Percentiles rank a stretch among this genome's conserved stretches.
These are phyloP conservation scores for Debaryomyces sp. DNA, from an alignment of 1,139 yeast species.

Conservation along the genomic window DNA sequence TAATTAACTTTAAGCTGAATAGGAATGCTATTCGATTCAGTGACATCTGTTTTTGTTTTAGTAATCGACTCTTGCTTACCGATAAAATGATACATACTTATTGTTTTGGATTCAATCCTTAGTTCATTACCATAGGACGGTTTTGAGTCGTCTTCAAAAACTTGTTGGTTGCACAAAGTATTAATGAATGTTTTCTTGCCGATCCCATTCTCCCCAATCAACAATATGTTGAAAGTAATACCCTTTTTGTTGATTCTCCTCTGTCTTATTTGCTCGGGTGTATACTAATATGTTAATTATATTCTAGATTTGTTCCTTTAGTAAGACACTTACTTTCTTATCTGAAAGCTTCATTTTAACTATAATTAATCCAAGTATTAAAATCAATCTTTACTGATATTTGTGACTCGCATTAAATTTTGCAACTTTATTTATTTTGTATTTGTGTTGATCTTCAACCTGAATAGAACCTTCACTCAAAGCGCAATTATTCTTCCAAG, in stretches of 20 bases:
- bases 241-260: constrained; percentile 22
- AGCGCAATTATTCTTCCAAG: too few species aligned
- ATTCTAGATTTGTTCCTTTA: neutral
- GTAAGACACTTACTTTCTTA: neutral
- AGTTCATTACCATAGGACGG: constrained; percentile 9
- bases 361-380: neutral
- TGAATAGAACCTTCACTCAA: neutral
- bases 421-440: neutral
- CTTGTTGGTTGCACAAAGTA: constrained; percentile 28
- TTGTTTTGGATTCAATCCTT: constrained; percentile 15
- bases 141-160: constrained; percentile 13
- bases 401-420: neutral
- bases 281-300: constrained; percentile 11
- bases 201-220: constrained; percentile 38
- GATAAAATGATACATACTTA: constrained; percentile 14
- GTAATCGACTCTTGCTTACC: neutral
- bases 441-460: neutral
- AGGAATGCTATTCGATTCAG: constrained; percentile 22
- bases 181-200: constrained; percentile 38
- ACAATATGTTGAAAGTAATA: constrained; percentile 27
- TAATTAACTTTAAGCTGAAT: constrained; percentile 26
- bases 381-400: neutral
- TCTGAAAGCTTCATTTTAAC: neutral
- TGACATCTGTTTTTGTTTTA: constrained; percentile 16
- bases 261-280: constrained; percentile 22